Conservation (phyloP, 2,329 filamentous ascomycete genomes). For the Neophaeococcomyces mojaviensis region DNA sequence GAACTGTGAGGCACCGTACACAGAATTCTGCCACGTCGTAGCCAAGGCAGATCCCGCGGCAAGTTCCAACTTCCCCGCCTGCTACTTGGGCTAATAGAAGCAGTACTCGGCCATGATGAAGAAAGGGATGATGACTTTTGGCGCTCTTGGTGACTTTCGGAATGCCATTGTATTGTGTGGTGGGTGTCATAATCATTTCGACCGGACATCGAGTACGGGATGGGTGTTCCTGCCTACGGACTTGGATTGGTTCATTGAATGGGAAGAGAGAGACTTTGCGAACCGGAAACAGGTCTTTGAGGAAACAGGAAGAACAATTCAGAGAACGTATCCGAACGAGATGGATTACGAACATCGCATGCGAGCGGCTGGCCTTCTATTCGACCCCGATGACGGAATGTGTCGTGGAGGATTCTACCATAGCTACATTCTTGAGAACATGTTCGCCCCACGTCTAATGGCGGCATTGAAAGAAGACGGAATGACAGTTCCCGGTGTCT, state of each 20-base stretch:
- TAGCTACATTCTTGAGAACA: conserved; percentile 9
- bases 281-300: neutral
- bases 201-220: no score
- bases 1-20: neutral
- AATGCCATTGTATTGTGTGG: neutral
- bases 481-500: no score
- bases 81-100: neutral
- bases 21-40: neutral
- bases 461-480: no score
- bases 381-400: neutral
- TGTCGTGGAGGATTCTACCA: neutral
- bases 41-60: neutral
- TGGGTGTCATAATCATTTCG: neutral
- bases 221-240: neutral
- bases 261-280: neutral
- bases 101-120: neutral
- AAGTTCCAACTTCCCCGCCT: neutral
- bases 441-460: no score
- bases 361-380: neutral
- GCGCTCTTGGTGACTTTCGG: neutral
- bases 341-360: neutral
- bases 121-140: conserved; percentile 1
- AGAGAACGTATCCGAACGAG: neutral
- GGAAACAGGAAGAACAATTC: neutral
- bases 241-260: neutral